These are phyloP conservation scores for Nannochloropsis gaditana DNA, from an alignment of 108 stramenopile genomes.

Conservation along the genomic window DNA sequence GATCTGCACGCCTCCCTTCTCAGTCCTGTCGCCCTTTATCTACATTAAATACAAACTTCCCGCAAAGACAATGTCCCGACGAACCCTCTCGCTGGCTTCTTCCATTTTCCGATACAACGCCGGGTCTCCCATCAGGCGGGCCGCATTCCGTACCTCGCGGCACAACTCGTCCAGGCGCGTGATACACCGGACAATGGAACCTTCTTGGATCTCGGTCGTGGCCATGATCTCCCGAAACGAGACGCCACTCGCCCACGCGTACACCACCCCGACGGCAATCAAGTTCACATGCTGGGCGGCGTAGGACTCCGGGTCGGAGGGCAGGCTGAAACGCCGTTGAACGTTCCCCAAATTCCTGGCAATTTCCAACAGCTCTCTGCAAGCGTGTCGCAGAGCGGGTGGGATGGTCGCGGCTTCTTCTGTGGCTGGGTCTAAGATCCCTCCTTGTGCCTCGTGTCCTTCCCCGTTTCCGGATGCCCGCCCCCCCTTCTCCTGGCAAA, in stretches of 20 bases:
- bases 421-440: not conserved
- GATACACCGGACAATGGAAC: slow-evolving; percentile 84
- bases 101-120: slow-evolving; percentile 92
- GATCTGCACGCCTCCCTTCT: not conserved
- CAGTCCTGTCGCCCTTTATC: not conserved
- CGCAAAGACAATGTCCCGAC: slow-evolving; percentile 94
- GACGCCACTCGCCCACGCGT: slow-evolving; percentile 95
- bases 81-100: slow-evolving; percentile 78
- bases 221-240: slow-evolving; percentile 67
- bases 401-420: slow-evolving; percentile 57
- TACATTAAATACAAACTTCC: slow-evolving; percentile 85
- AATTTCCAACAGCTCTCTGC: slow-evolving; percentile 68
- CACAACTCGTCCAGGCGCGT: slow-evolving; percentile 95
- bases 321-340: not conserved
- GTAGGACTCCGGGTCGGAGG: not conserved
- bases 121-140: slow-evolving; percentile 90
- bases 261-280: slow-evolving; percentile 74
- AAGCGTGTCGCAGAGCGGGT: slow-evolving; percentile 64
- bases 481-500: slow-evolving; percentile 69
- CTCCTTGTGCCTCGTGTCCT: not conserved
- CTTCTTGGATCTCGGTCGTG: slow-evolving; percentile 87
- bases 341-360: slow-evolving; percentile 63
- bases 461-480: not conserved
- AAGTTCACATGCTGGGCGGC: slow-evolving; percentile 2
- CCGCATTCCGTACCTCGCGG: slow-evolving; percentile 81